A percentile compares a stretch with the other conserved stretches of the same genome.
phyloP scores from a whole-genome alignment of 2,329 filamentous ascomycete genomes.

The Fusarium irregulare region DNA sequence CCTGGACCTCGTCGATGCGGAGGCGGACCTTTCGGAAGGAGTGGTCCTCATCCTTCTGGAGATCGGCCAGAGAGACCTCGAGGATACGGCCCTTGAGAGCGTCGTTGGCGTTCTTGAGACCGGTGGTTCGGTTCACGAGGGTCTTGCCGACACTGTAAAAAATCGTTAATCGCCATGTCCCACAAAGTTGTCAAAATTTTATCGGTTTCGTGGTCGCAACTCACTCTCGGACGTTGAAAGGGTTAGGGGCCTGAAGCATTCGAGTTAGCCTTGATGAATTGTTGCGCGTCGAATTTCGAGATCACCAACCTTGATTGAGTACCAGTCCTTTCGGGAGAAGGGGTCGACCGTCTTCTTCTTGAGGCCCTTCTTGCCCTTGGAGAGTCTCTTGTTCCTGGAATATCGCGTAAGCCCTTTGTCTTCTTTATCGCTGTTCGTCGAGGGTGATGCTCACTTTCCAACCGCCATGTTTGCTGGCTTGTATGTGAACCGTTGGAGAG shows the following conservation, averaged over 20 bases:
- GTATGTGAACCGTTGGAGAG: slow-evolving; percentile 57
- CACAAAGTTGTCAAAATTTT: slow-evolving; percentile 18
- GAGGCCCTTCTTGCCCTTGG: slow-evolving; percentile 99
- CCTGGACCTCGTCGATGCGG: slow-evolving; percentile 97
- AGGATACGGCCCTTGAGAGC: slow-evolving; percentile 98
- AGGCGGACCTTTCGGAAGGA: slow-evolving; percentile 99
- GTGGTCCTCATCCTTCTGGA: slow-evolving; percentile 99
- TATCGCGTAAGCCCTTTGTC: slow-evolving; percentile 40
- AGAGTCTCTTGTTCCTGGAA: slow-evolving; percentile 98
- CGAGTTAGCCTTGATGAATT: slow-evolving; percentile 35
- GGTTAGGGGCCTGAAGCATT: slow-evolving; percentile 80
- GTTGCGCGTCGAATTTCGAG: neutral
- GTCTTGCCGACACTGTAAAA: slow-evolving; percentile 94
- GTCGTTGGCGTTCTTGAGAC: slow-evolving; percentile 99
- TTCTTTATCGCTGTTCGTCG: slow-evolving; percentile 5
- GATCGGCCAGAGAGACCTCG: slow-evolving; percentile 98
- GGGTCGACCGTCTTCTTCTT: slow-evolving; percentile 99
- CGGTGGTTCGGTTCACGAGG: slow-evolving; percentile 98
- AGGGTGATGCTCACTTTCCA: slow-evolving; percentile 63
- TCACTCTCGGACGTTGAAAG: slow-evolving; percentile 97
- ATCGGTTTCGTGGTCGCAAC: slow-evolving; percentile 53
- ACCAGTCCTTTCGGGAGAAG: slow-evolving; percentile 99
- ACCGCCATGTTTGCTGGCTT: slow-evolving; percentile 69
- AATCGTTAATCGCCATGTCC: slow-evolving; percentile 34
- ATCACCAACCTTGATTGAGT: slow-evolving; percentile 83